Conservation (phyloP, 371 early-diverging fungal species). For the Apophysomyces trapeziformis region DNA sequence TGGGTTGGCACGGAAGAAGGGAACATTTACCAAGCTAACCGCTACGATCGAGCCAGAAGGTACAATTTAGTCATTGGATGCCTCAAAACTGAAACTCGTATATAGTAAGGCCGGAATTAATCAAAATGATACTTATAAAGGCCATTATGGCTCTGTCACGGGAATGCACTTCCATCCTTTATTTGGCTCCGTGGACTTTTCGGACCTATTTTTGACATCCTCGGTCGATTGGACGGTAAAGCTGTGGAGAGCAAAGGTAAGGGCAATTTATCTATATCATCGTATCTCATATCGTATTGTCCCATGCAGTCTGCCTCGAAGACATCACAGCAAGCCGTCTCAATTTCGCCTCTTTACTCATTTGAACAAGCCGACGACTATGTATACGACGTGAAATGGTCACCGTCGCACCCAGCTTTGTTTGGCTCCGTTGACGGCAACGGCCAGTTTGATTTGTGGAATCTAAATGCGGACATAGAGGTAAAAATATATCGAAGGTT, state of each 20-base stretch:
- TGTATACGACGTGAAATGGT: constrained; percentile 96
- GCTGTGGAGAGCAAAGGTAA: constrained; percentile 89
- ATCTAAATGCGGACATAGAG: constrained; percentile 89
- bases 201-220: constrained; percentile 88
- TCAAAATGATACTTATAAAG: constrained; percentile 79
- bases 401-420: constrained; percentile 90
- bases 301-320: constrained; percentile 60
- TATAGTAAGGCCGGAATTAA: constrained; percentile 93
- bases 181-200: constrained; percentile 80
- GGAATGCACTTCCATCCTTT: constrained; percentile 93
- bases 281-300: too few species aligned
- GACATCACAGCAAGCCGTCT: constrained; percentile 59
- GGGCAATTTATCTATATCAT: too few species aligned
- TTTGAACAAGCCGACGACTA: constrained; percentile 95
- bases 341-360: constrained; percentile 78
- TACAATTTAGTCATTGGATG: constrained; percentile 19
- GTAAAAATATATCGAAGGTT: constrained; percentile 28
- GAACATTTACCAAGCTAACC: constrained; percentile 86
- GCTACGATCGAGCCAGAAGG: constrained; percentile 93
- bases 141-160: constrained; percentile 90
- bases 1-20: constrained; percentile 98
- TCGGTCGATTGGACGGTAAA: constrained; percentile 97
- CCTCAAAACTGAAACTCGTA: background rate
- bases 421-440: constrained; percentile 93
- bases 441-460: constrained; percentile 90